phyloP scores from a whole-genome alignment of 352 stramenopile species.

The Phytophthora fragariae region DNA sequence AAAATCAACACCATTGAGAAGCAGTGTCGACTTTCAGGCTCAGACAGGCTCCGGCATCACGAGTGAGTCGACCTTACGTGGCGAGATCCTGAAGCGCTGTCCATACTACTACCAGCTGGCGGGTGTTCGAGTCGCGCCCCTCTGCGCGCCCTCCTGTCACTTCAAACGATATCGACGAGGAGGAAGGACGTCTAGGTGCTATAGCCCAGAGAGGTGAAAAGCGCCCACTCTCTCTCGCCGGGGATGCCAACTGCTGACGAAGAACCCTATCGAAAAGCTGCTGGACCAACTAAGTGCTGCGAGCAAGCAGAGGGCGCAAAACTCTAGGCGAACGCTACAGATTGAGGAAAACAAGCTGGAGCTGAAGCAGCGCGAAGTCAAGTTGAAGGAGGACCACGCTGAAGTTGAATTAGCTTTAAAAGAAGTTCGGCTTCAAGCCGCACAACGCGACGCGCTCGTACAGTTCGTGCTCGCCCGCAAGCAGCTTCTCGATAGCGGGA shows the following conservation, averaged over 20 bases:
- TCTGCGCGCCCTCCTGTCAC: not conserved
- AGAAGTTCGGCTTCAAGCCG: not conserved
- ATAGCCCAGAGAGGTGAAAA: not conserved
- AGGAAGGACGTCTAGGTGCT: not conserved
- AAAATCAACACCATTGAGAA: not conserved
- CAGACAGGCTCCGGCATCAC: not conserved
- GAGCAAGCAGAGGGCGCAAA: not conserved
- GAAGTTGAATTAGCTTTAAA: not conserved
- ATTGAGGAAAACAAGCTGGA: not conserved
- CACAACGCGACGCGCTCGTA: not conserved
- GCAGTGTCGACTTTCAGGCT: not conserved
- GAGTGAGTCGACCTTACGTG: not conserved
- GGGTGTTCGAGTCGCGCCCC: not conserved
- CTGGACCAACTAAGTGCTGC: not conserved
- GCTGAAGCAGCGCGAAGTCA: not conserved
- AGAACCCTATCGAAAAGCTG: not conserved
- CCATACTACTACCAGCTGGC: not conserved
- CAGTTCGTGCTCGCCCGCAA: not conserved
- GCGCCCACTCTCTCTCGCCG: not conserved
- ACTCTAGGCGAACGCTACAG: not conserved
- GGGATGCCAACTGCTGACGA: not conserved
- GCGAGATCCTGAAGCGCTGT: not conserved
- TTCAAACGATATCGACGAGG: not conserved
- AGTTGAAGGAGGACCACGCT: not conserved
- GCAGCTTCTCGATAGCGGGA: not conserved